These are phyloP conservation scores for Candida maesae DNA, from an alignment of 805 yeast genomes.

Conservation along the genomic window DNA sequence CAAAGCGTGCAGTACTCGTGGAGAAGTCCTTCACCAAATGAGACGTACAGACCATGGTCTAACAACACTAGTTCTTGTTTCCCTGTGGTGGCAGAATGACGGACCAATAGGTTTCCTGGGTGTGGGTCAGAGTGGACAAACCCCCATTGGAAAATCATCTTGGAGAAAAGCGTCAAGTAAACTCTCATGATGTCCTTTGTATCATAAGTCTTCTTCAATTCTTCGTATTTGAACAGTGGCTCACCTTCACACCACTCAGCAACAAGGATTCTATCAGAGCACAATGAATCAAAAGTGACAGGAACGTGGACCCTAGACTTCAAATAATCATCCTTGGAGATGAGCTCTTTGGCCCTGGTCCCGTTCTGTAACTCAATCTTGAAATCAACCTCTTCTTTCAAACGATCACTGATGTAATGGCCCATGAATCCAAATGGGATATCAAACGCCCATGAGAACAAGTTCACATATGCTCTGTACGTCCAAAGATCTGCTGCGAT, in stretches of 20 bases:
- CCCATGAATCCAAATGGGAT: slow-evolving; percentile 59
- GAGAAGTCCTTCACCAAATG: slow-evolving; percentile 47
- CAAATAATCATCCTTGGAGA: slow-evolving; percentile 42
- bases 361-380: slow-evolving; percentile 53
- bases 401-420: slow-evolving; percentile 51
- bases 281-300: slow-evolving; percentile 38
- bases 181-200: slow-evolving; percentile 40
- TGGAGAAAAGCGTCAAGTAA: slow-evolving; percentile 46
- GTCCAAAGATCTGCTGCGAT: slow-evolving; percentile 57
- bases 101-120: slow-evolving; percentile 70
- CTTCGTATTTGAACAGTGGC: slow-evolving; percentile 44
- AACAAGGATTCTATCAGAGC: slow-evolving; percentile 50
- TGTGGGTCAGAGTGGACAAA: slow-evolving; percentile 72
- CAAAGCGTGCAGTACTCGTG: slow-evolving; percentile 58
- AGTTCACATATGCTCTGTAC: slow-evolving; percentile 46
- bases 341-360: slow-evolving; percentile 32
- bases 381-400: slow-evolving; percentile 62
- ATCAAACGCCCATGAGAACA: slow-evolving; percentile 57
- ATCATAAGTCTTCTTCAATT: slow-evolving; percentile 37
- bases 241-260: slow-evolving; percentile 80
- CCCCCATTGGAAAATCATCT: slow-evolving; percentile 60
- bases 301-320: slow-evolving; percentile 52
- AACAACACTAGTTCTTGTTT: slow-evolving; percentile 58
- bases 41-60: slow-evolving; percentile 73
- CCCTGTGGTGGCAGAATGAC: slow-evolving; percentile 30